phyloP scores from a whole-genome alignment of 1,284 basidiomycete species.

The Cutaneotrichosporon sp. region DNA sequence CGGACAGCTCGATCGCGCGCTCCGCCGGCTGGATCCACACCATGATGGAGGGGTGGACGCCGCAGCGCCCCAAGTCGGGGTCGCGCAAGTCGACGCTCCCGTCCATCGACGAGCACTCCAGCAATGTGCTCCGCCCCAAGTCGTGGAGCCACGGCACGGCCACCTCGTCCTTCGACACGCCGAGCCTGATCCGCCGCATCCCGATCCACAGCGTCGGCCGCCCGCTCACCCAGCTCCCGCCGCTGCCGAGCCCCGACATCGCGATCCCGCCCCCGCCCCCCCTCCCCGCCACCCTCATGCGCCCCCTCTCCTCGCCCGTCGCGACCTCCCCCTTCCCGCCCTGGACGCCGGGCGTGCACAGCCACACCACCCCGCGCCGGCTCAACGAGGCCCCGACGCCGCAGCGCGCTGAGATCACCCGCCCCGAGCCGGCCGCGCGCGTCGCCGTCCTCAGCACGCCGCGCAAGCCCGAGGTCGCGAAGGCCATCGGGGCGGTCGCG shows the following conservation, averaged over 20 bases:
- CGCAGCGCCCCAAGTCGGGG: background rate
- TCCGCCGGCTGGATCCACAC: constrained; percentile 12
- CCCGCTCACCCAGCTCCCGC: background rate
- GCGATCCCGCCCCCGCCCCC: background rate
- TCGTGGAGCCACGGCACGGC: background rate
- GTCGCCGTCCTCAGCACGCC: background rate
- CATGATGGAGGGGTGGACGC: background rate
- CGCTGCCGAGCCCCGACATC: background rate
- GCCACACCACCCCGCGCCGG: background rate
- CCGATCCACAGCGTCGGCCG: background rate
- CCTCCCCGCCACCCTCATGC: background rate
- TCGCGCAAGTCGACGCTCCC: background rate
- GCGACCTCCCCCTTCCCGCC: background rate
- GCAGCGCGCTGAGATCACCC: background rate
- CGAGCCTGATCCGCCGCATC: background rate
- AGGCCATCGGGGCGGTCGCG: background rate
- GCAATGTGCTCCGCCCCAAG: background rate
- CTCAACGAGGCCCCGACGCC: background rate
- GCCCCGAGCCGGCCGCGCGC: background rate
- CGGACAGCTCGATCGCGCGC: constrained; percentile 10
- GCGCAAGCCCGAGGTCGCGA: background rate
- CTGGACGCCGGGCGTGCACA: background rate
- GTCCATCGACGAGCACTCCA: background rate
- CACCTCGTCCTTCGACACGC: background rate
- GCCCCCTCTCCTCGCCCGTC: background rate